Base-by-base conservation (phyloP, 768 basidiomycete genomes). In the Rickenella mellea region DNA sequence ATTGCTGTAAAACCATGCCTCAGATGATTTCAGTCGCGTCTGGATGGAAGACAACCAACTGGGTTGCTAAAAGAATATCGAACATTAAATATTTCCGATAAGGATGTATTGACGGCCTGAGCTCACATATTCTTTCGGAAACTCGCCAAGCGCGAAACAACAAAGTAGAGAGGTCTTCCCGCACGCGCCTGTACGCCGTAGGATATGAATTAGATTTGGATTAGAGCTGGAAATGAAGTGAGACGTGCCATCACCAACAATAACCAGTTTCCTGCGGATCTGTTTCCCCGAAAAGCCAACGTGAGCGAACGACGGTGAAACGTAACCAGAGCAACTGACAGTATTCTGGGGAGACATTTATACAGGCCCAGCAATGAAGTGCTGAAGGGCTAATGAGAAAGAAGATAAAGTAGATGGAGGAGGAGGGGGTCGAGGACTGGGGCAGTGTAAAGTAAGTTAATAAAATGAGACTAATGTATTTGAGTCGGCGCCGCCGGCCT, bases 231-330 rank as follows among this genome's bases (percentile, higher is more conserved):
- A 8, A 36, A 11, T 10, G 3, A n/a, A n/a, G n/a, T n/a, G n/a
- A 27, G 19, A 46, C 80, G 59, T 70, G 70, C 94, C 94, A 65
- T 99, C 94, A 52, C 94, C 94, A 48, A 97, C 92, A 58, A 92
- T 91, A 64, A 94, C 92, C 45, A 97, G 71, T 68, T 97, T 97
- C 55, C 92, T 76, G 53, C 90, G 80, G 62, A 97, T 87, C 90
- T 94, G 51, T 3, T 10, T n/a, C n/a, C n/a, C n/a, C 33, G 24
- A 36, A 7, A 14, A 36, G 11, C 5, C 19, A 36, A 36, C 15
- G 15, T 30, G 33, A 15, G 33, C 24, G 33, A 36, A 32, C 15
- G 15, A 36, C 33, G 15, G 33, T 36, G 33, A 32, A 32, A 32
- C 30, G 7, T 19, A 32, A 21, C 32, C 32, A 35, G 22, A 17